Evolutionary conservation across 2,329 filamentous ascomycete species (phyloP).

Genomic region (Pyrenophora tritici-repentis): DNA sequence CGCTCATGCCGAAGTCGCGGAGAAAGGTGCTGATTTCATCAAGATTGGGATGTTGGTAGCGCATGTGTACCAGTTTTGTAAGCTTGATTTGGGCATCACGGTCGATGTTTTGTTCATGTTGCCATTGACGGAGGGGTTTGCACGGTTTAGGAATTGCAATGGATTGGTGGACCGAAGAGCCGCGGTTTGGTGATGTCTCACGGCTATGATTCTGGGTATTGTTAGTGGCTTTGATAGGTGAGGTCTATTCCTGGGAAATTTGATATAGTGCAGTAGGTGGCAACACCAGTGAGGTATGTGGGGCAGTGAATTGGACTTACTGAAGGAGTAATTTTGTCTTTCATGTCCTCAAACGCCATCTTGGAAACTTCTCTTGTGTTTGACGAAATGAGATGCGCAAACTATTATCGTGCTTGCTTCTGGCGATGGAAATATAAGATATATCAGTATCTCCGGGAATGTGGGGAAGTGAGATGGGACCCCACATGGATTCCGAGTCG

Average conservation of each 20-base stretch:
- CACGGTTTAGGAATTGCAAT: slow-evolving; percentile 45
- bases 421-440: neutral
- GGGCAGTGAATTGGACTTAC: slow-evolving; percentile 27
- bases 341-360: slow-evolving; percentile 41
- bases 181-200: slow-evolving; percentile 48
- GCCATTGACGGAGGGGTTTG: slow-evolving; percentile 47
- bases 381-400: neutral
- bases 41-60: slow-evolving; percentile 60
- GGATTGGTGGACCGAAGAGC: slow-evolving; percentile 47
- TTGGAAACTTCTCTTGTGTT: neutral
- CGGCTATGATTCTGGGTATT: slow-evolving; percentile 32
- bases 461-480: slow-evolving; percentile 23
- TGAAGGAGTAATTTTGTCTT: slow-evolving; percentile 39
- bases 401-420: neutral
- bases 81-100: slow-evolving; percentile 53
- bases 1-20: slow-evolving; percentile 44
- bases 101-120: slow-evolving; percentile 49
- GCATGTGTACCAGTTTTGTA: slow-evolving; percentile 57
- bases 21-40: slow-evolving; percentile 55
- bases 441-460: slow-evolving; percentile 18
- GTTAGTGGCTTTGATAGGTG: neutral
- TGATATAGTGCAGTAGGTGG: neutral
- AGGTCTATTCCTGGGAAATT: too few species aligned
- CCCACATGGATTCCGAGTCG: too few species aligned
- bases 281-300: slow-evolving; percentile 16